Evolutionary conservation across 2,329 filamentous ascomycete species (phyloP).

Genomic region (Claviceps maximensis): DNA sequence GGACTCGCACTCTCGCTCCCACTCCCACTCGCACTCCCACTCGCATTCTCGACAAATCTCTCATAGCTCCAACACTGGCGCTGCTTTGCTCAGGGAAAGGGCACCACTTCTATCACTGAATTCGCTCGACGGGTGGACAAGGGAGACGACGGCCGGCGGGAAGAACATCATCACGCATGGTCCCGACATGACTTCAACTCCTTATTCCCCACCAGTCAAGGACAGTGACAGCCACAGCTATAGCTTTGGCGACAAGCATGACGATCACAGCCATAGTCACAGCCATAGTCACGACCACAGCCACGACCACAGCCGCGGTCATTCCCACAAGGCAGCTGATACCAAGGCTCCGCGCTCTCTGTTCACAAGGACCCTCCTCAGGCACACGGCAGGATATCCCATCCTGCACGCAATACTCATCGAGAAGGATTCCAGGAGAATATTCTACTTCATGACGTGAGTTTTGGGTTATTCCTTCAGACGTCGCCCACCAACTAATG

Average conservation of each 20-base stretch:
- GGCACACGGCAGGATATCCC: constrained; percentile 55
- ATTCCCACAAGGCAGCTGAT: constrained; percentile 16
- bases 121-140: constrained; percentile 26
- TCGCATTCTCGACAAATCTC: constrained; percentile 18
- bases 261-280: constrained; percentile 12
- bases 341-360: constrained; percentile 43
- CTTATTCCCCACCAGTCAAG: constrained; percentile 12
- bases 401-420: constrained; percentile 74
- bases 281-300: constrained; percentile 16
- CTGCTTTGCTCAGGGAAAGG: constrained; percentile 18
- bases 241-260: neutral
- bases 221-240: constrained; percentile 12
- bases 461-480: constrained; percentile 14
- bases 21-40: constrained; percentile 15
- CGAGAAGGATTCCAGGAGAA: constrained; percentile 85
- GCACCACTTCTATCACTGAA: constrained; percentile 19
- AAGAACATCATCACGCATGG: constrained; percentile 25
- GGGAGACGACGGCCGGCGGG: constrained; percentile 27
- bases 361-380: constrained; percentile 62
- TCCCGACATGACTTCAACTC: constrained; percentile 14
- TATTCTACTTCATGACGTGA: constrained; percentile 93
- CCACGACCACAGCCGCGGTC: constrained; percentile 12
- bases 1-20: constrained; percentile 8
- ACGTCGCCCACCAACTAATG: neutral
- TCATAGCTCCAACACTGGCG: constrained; percentile 18